phyloP scores from a whole-genome alignment of 257 asterid species.

The Lithospermum erythrorhizon region DNA sequence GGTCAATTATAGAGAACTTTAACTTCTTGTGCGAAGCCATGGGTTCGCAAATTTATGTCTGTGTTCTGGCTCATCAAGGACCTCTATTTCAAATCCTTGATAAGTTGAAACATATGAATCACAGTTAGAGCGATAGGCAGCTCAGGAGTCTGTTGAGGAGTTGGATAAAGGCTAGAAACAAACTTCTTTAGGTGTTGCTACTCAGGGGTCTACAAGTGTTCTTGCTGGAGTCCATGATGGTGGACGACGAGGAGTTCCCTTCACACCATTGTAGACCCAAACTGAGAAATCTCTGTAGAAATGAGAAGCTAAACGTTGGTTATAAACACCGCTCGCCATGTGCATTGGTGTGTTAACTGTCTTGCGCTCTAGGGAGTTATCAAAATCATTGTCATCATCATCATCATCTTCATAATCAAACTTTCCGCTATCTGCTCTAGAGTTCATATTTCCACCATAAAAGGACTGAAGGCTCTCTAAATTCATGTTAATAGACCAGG shows the following conservation, averaged over 20 bases:
- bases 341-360: constrained; percentile 33
- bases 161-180: constrained; percentile 17
- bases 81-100: constrained; percentile 39
- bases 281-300: constrained; percentile 75
- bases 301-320: constrained; percentile 71
- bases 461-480: constrained; percentile 40
- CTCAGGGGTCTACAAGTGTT: constrained; percentile 46
- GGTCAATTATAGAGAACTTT: constrained; percentile 73
- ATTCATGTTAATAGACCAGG: constrained; percentile 45
- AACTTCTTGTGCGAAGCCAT: constrained; percentile 75
- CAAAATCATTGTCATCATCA: constrained; percentile 45
- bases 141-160: constrained; percentile 24
- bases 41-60: constrained; percentile 63
- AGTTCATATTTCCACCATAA: constrained; percentile 28
- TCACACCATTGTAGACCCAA: constrained; percentile 71
- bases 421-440: constrained; percentile 24
- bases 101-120: constrained; percentile 30
- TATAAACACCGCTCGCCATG: constrained; percentile 36
- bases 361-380: constrained; percentile 55
- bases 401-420: constrained; percentile 24
- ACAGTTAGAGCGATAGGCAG: constrained; percentile 25
- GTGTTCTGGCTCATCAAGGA: constrained; percentile 60
- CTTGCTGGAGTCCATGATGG: constrained; percentile 76
- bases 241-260: constrained; percentile 58
- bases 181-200: constrained; percentile 29